Base-by-base conservation (phyloP, 169 alveolate species). In the Plasmodium gonderi region DNA sequence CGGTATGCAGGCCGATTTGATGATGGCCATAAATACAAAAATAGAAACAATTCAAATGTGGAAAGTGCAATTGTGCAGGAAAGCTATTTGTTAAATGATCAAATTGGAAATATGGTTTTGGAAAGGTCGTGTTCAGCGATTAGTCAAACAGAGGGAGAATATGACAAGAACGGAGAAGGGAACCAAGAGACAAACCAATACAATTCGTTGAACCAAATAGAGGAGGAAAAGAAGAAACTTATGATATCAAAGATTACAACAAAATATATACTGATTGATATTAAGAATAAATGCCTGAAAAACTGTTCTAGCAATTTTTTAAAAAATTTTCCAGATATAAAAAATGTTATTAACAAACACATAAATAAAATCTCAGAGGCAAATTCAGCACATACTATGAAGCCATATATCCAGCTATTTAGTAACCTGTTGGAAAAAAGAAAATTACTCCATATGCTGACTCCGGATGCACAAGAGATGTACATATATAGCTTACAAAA, bases 371-470 rank as follows among this genome's bases (percentile, higher is more conserved):
- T 80, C 31, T 36, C 79, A 1, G 80, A 65, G 38, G 91, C 91
- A 14, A 80, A 80, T 80, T 80, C 79, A 12, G 47, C 47, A 0
- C 7, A 64, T 47, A 33, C 79, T 1, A 80, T 80, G 14, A 64
- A 69, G 64, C 91, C 91, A 0, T 80, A 80, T 36, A 80, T 80
- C 44, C 91, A 60, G 36, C 29, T 80, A 33, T 80, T 80, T 64
- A 64, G 79, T 20, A 60, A 65, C 44, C 54, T 78, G 23, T 51
- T 60, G 67, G 91, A 80, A 40, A 80, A 80, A 69, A 80, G 65
- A 64, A 80, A 80, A 69, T 69, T 80, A 69, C 69, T 80, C 9
- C 91, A 80, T 69, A 80, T 65, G 91, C 72, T 80, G 33, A 20
- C 79, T 6, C 80, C 79, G 42, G 23, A 80, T 64, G 49, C 79